phyloP scores from a whole-genome alignment of 2,329 filamentous ascomycete species.

The Colletotrichum tanaceti region DNA sequence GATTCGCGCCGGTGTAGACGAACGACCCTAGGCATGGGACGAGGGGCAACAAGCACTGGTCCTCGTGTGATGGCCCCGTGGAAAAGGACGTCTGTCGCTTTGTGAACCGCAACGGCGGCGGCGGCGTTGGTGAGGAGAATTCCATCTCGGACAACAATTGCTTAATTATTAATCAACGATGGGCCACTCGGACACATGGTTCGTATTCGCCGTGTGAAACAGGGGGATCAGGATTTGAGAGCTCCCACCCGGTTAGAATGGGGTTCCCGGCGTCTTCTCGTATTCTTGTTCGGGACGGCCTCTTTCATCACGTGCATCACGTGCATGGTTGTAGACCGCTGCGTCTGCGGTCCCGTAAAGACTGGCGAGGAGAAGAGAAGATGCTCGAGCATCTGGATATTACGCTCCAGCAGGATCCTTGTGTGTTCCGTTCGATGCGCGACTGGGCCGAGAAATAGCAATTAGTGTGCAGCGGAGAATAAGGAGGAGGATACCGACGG shows the following conservation, averaged over 20 bases:
- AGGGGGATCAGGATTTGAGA: slow-evolving; percentile 40
- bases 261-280: too few species aligned
- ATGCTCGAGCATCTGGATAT: slow-evolving; percentile 49
- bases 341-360: too few species aligned
- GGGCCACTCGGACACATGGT: slow-evolving; percentile 44
- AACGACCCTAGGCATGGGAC: slow-evolving; percentile 41
- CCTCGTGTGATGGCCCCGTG: neutral
- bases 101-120: slow-evolving; percentile 14
- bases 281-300: neutral
- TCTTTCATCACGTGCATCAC: neutral
- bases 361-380: slow-evolving; percentile 41
- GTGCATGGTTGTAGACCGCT: too few species aligned
- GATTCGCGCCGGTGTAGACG: slow-evolving; percentile 21
- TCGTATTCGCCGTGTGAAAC: slow-evolving; percentile 44
- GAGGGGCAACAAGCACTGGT: slow-evolving; percentile 34
- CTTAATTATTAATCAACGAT: too few species aligned
- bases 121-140: neutral
- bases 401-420: slow-evolving; percentile 44
- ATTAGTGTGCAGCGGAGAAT: slow-evolving; percentile 35
- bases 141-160: slow-evolving; percentile 37
- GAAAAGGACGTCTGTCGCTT: slow-evolving; percentile 39
- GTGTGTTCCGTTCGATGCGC: slow-evolving; percentile 48
- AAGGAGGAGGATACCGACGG: slow-evolving; percentile 2
- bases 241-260: neutral
- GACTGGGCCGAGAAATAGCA: slow-evolving; percentile 41